Evolutionary conservation across 2,329 filamentous ascomycete species (phyloP).

Genomic region (Sporothrix pallida): DNA sequence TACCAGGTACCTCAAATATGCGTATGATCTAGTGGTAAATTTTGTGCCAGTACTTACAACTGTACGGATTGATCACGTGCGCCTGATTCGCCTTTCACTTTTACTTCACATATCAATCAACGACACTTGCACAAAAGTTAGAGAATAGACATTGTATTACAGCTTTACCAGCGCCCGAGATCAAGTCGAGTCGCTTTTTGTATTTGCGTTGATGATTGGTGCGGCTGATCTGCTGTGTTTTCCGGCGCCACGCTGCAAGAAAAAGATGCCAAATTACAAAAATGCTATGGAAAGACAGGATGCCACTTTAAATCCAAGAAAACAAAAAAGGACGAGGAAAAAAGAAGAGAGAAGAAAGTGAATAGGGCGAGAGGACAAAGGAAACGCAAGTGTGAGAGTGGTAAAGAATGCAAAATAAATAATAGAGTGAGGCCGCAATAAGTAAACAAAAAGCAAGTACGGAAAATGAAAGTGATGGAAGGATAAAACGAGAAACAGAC

Average conservation of each 20-base stretch:
- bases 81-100: background rate
- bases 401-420: background rate
- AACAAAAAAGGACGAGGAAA: background rate
- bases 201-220: slow-evolving; percentile 15
- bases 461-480: slow-evolving; percentile 4
- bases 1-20: too few species aligned
- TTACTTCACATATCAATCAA: background rate
- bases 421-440: background rate
- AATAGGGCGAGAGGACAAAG: too few species aligned
- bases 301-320: slow-evolving; percentile 27
- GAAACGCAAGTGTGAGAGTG: too few species aligned
- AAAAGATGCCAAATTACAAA: slow-evolving; percentile 34
- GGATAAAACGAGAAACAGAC: background rate
- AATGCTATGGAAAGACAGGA: slow-evolving; percentile 30
- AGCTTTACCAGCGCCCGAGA: background rate
- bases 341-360: background rate
- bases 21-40: background rate
- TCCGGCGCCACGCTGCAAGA: slow-evolving; percentile 37
- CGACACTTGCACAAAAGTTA: background rate
- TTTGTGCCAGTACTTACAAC: background rate
- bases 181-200: background rate
- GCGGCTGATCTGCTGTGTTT: slow-evolving; percentile 33
- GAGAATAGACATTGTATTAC: background rate
- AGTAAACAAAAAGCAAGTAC: background rate
- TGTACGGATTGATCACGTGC: background rate